Conservation (phyloP, 2,329 filamentous ascomycete genomes). For the Chrysoporthe austroafricana region DNA sequence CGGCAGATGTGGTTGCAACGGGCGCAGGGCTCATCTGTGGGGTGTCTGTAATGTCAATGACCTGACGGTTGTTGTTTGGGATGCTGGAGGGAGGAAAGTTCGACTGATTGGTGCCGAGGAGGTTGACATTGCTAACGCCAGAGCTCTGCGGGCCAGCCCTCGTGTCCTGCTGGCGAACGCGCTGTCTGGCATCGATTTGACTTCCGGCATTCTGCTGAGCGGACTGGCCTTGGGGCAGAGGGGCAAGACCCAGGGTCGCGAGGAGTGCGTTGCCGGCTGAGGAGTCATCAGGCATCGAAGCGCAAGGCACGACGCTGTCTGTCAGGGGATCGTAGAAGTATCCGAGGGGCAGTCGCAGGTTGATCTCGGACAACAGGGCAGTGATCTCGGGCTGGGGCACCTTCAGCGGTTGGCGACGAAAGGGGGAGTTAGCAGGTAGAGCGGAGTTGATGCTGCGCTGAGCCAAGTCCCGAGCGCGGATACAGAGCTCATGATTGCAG, state of each 20-base stretch:
- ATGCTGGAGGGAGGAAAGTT: background rate
- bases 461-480: background rate
- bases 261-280: background rate
- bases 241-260: background rate
- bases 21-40: background rate
- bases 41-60: background rate
- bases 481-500: background rate
- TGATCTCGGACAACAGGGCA: constrained; percentile 28
- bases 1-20: too few relatives aligned
- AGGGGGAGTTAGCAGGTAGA: background rate
- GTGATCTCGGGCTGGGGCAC: constrained; percentile 11
- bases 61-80: background rate
- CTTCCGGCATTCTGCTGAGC: background rate
- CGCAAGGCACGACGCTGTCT: background rate
- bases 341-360: constrained; percentile 29
- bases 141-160: background rate
- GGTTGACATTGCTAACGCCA: too few relatives aligned
- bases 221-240: background rate
- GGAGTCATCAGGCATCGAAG: background rate
- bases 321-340: constrained; percentile 17
- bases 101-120: background rate
- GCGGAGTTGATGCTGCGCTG: background rate
- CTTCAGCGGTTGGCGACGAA: background rate
- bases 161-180: background rate
- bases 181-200: background rate